Conservation (phyloP, 139 green algal species). For the Mesotaenium endlicherianum region DNA sequence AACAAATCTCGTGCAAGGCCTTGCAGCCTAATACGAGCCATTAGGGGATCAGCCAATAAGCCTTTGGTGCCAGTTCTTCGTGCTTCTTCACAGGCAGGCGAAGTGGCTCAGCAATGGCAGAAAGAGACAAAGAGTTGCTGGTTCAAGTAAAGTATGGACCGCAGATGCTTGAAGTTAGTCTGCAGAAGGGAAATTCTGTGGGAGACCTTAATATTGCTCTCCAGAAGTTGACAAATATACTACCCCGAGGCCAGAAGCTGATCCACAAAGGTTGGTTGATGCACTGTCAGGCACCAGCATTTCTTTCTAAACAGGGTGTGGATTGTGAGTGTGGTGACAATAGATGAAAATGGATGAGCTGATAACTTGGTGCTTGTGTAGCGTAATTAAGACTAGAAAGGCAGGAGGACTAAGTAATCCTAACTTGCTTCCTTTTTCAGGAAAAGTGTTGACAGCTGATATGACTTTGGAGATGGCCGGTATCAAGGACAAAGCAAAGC, state of each 20-base stretch:
- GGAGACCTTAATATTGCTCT: constrained; percentile 6
- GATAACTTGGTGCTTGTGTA: background rate
- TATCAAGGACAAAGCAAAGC: background rate
- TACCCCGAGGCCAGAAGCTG: constrained; percentile 25
- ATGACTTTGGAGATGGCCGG: background rate
- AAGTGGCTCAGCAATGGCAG: no score
- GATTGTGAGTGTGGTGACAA: background rate
- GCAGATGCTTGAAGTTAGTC: background rate
- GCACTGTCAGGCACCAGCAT: background rate
- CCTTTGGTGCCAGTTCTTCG: no score
- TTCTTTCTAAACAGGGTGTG: constrained; percentile 1
- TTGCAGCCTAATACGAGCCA: no score
- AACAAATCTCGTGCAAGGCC: no score
- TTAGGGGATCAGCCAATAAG: no score
- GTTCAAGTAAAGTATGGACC: background rate
- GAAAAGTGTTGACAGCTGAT: background rate
- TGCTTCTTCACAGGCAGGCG: no score
- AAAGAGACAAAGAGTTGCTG: background rate
- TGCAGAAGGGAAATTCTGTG: background rate
- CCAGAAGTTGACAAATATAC: background rate
- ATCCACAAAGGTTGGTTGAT: constrained; percentile 23
- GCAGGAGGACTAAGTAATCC: background rate
- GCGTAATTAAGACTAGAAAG: background rate
- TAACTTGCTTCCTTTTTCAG: background rate
- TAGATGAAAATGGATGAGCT: background rate